Conservation (phyloP, 169 alveolate species). For the Amoebophrya sp. region DNA sequence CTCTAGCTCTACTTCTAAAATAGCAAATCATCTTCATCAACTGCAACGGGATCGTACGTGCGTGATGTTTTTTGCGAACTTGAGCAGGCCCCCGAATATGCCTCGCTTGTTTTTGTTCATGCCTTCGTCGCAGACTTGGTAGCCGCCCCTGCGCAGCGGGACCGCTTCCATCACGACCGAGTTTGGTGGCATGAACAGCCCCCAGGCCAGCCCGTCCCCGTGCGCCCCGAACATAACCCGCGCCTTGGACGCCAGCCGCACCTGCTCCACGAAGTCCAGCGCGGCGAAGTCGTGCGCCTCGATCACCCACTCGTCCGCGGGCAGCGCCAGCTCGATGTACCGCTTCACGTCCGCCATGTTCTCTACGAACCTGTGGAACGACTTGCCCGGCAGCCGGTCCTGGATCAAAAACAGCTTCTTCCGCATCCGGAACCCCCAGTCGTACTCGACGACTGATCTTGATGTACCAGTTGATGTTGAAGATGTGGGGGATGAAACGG, state of each 20-base stretch:
- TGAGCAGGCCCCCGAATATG: not conserved
- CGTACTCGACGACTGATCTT: not conserved
- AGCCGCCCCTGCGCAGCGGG: not conserved
- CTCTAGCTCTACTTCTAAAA: no score
- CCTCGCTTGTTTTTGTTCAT: not conserved
- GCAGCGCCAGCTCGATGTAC: not conserved
- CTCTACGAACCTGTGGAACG: not conserved
- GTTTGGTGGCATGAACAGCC: not conserved
- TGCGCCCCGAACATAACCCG: not conserved
- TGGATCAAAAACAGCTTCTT: not conserved
- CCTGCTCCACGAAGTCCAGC: not conserved
- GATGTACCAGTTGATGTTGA: no score
- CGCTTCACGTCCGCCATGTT: not conserved
- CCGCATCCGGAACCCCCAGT: not conserved
- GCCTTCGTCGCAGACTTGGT: conserved; percentile 3
- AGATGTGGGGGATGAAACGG: no score
- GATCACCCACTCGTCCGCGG: not conserved
- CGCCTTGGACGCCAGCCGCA: not conserved
- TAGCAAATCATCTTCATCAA: no score
- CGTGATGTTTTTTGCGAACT: not conserved
- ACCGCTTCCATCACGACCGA: not conserved
- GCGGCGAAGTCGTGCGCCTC: not conserved
- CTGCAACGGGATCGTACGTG: no score
- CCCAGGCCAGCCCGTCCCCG: not conserved
- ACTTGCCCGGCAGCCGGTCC: not conserved